Conservation (phyloP, 495 filamentous ascomycete genomes). For the Podospora bellae-mahoneyi region DNA sequence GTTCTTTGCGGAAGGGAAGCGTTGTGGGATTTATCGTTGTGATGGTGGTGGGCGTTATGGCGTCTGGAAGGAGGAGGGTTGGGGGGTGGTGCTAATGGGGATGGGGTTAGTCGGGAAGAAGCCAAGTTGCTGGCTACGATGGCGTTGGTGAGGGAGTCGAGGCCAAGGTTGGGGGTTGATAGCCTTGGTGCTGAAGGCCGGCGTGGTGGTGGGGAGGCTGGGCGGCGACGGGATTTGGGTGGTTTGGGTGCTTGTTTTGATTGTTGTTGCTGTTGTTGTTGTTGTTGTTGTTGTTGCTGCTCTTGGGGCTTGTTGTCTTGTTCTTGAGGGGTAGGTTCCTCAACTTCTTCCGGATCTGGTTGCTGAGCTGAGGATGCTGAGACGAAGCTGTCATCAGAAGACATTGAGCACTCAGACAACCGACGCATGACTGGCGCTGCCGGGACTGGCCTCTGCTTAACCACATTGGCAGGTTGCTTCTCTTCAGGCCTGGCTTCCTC, state of each 20-base stretch:
- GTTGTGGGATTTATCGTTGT: conserved; percentile 37
- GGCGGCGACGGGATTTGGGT: background rate
- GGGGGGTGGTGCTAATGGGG: conserved; percentile 32
- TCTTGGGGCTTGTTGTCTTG: conserved; percentile 25
- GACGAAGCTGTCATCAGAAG: conserved; percentile 46
- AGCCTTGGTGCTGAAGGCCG: conserved; percentile 17
- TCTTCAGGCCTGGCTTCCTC: background rate
- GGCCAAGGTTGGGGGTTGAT: conserved; percentile 29
- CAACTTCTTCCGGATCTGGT: conserved; percentile 8
- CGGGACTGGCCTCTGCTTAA: no score
- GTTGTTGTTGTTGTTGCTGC: background rate
- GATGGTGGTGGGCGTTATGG: conserved; percentile 12
- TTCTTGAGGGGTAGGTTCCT: background rate
- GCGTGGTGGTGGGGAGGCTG: conserved; percentile 14
- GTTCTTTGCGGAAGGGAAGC: conserved; percentile 50
- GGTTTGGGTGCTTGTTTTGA: background rate
- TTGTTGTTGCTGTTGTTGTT: background rate
- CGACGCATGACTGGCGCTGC: conserved; percentile 10
- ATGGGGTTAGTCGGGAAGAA: conserved; percentile 48
- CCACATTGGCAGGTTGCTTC: background rate
- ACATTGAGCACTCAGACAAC: conserved; percentile 30
- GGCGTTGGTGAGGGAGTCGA: conserved; percentile 59
- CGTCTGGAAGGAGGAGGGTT: conserved; percentile 28
- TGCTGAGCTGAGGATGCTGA: conserved; percentile 45
- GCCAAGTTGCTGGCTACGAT: conserved; percentile 84